Evolutionary conservation across 106 monocot genomes (phyloP), one percentile per base, ranked within the genome.

Genomic region (Platanthera guangdongensis): DNA sequence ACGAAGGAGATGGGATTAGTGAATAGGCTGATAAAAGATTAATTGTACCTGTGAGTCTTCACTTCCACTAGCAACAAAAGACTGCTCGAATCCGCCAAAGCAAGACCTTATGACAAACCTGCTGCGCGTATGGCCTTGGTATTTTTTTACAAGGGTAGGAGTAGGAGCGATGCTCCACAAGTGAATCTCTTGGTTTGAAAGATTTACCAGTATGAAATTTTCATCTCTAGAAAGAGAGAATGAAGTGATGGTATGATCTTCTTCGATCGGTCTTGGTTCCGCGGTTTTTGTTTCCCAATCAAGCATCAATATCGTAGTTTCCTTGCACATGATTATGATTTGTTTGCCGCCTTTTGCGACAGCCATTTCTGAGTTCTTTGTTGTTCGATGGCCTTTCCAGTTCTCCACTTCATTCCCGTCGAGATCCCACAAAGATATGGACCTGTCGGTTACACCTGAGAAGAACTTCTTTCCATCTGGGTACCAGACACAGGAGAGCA

Each of bases 41-140:
- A 65, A 65, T 50, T 21, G 68, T 89, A 91, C 94, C 94, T 83
- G 87, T 68, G 94, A 94, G 87, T 94, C 91, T 83, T 94, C 94
- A 80, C 90, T 91, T 67, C 94, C 94, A 80, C 94, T 91, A 18
- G 89, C 94, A 82, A 94, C 81, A 55, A 91, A 94, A 53, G 80
- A 78, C 55, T 91, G 82, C 5, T 87, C 80, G 28, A 77, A 76
- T 76, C 94, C 94, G 11, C 94, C 94, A 84, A 94, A 89, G 74
- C 94, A 94, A 69, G 94, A 94, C 65, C 91, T 83, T 74, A 91
- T 88, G 6, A 91, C 63, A 69, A 88, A 87, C 75, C 91, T 81
- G 19, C 63, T 79, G 51, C 88, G 84, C 72, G 84, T 91, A 69
- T 89, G 88, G 59, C 94, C 94, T 76, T 50, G 80, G 74, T 87